phyloP scores from a whole-genome alignment of 805 yeast genomes.

The Saccharomycopsis oosterbeekiorum region DNA sequence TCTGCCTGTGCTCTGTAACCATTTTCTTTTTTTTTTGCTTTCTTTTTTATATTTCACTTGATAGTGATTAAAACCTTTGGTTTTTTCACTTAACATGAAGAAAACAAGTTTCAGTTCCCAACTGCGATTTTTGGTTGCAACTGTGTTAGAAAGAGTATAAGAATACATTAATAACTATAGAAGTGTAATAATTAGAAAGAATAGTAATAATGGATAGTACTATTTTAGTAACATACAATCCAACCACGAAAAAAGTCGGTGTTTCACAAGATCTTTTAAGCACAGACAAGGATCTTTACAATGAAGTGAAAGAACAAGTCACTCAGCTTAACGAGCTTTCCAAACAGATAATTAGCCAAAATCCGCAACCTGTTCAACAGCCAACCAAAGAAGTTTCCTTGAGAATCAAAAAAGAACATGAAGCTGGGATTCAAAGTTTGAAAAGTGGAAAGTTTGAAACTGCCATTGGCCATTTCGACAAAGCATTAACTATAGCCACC shows the following conservation, averaged over 20 bases:
- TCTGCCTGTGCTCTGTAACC: background rate
- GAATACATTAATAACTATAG: no score
- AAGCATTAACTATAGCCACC: conserved; percentile 56
- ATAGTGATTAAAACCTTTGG: no score
- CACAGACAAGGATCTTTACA: background rate
- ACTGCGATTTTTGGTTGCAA: background rate
- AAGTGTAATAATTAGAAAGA: background rate
- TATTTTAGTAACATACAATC: background rate
- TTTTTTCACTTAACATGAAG: no score
- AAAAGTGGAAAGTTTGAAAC: conserved; percentile 45
- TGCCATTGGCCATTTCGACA: conserved; percentile 50
- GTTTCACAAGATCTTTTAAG: background rate
- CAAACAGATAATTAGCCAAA: conserved; percentile 32
- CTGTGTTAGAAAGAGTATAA: no score
- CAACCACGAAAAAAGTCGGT: background rate
- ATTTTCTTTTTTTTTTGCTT: background rate
- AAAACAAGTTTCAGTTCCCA: background rate
- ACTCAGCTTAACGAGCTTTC: conserved; percentile 27
- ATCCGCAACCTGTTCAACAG: conserved; percentile 47
- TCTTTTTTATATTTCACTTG: no score
- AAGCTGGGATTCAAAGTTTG: conserved; percentile 50
- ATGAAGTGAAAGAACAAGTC: conserved; percentile 25
- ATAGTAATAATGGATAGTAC: background rate
- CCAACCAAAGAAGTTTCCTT: conserved; percentile 45
- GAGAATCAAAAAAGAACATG: conserved; percentile 56